phyloP scores from a whole-genome alignment of 495 filamentous ascomycete species.

The Aspergillus egyptiacus region DNA sequence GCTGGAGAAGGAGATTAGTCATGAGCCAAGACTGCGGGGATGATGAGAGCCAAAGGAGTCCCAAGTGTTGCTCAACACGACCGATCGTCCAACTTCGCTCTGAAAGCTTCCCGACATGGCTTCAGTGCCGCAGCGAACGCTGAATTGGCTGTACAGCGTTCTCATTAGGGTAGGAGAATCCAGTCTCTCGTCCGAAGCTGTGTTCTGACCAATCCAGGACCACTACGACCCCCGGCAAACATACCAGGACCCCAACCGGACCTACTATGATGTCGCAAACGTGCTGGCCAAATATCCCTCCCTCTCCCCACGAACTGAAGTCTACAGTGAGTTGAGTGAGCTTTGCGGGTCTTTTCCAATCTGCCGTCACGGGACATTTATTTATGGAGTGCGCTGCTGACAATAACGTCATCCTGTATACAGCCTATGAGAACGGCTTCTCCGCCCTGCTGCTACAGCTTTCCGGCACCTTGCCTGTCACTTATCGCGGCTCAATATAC shows the following conservation, averaged over 20 bases:
- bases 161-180: slow-evolving; percentile 59
- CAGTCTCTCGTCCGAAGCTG: not conserved
- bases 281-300: slow-evolving; percentile 76
- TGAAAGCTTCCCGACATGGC: slow-evolving; percentile 48
- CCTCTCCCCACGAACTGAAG: slow-evolving; percentile 85
- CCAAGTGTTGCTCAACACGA: not conserved
- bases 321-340: slow-evolving; percentile 67
- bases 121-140: slow-evolving; percentile 75
- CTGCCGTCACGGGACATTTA: no score
- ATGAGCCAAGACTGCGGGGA: slow-evolving; percentile 11
- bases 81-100: slow-evolving; percentile 11
- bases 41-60: not conserved
- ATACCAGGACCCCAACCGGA: slow-evolving; percentile 84
- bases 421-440: slow-evolving; percentile 83
- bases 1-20: slow-evolving; percentile 3
- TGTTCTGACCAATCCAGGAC: slow-evolving; percentile 52
- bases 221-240: slow-evolving; percentile 87
- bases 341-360: no score
- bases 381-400: not conserved
- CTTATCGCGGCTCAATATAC: slow-evolving; percentile 84
- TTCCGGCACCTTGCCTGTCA: slow-evolving; percentile 77
- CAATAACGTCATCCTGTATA: not conserved
- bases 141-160: slow-evolving; percentile 93
- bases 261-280: slow-evolving; percentile 85
- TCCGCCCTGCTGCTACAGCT: slow-evolving; percentile 85